These are phyloP conservation scores for Neurospora terricola DNA, from an alignment of 495 filamentous ascomycete species.

Conservation along the genomic window DNA sequence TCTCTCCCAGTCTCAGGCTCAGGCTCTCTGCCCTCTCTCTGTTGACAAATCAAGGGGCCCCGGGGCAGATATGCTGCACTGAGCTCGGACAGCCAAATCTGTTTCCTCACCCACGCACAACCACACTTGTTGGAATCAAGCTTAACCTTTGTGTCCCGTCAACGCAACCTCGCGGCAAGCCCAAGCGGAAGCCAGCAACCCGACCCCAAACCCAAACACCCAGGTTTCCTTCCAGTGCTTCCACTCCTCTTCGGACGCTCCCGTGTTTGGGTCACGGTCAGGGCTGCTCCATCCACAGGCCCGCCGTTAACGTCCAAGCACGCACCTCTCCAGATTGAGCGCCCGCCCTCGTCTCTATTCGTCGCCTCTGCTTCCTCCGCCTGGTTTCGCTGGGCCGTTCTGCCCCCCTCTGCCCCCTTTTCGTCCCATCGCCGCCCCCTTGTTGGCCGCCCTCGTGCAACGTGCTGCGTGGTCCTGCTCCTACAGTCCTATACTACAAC, in stretches of 20 bases:
- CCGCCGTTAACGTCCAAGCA: not conserved
- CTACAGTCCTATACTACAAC: not conserved
- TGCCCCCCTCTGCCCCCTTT: not conserved
- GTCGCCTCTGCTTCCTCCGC: not conserved
- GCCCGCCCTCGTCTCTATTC: not conserved
- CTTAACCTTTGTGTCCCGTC: not conserved
- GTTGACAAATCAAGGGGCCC: not conserved
- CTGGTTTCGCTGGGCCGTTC: not conserved
- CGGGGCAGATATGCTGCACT: not conserved
- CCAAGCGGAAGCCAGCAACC: not conserved
- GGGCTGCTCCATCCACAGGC: not conserved
- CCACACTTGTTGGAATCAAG: not conserved
- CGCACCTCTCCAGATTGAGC: not conserved
- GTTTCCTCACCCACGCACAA: not conserved
- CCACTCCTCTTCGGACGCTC: not conserved
- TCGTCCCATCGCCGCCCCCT: not conserved
- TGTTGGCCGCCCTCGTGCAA: not conserved
- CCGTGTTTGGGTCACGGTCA: not conserved
- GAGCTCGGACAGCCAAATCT: not conserved
- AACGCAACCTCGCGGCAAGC: not conserved
- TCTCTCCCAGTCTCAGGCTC: not conserved
- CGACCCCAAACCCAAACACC: not conserved
- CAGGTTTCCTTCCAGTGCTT: not conserved
- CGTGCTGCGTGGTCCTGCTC: not conserved
- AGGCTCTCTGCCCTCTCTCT: not conserved